Evolutionary conservation across 495 filamentous ascomycete genomes (phyloP).

Genomic region (Aspergillus cristatus): DNA sequence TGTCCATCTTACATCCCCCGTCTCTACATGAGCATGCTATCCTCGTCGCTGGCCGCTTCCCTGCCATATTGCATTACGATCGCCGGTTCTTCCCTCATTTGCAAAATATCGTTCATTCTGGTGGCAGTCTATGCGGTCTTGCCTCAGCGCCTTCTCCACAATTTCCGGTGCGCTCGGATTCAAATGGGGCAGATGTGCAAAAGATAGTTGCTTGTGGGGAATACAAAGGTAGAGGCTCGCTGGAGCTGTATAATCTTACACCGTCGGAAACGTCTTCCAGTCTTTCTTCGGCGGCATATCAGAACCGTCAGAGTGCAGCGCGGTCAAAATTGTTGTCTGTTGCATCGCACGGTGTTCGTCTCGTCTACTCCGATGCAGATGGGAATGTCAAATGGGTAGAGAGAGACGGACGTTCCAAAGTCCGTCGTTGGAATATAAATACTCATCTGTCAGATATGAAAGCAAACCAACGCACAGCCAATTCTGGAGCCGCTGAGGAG

Average conservation of each 20-base stretch:
- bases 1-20: constrained; percentile 71
- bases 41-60: constrained; percentile 73
- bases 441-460: constrained; percentile 16
- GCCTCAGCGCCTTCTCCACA: constrained; percentile 59
- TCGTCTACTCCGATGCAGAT: constrained; percentile 77
- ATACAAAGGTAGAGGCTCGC: constrained; percentile 84
- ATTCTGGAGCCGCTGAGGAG: constrained; percentile 7
- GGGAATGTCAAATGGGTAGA: constrained; percentile 90
- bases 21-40: constrained; percentile 41
- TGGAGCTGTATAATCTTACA: constrained; percentile 73
- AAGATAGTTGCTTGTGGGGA: constrained; percentile 82
- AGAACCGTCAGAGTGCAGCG: constrained; percentile 78
- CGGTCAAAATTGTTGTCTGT: constrained; percentile 76
- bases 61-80: constrained; percentile 83
- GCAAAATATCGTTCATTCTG: constrained; percentile 69
- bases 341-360: constrained; percentile 70
- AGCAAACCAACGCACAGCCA: neutral
- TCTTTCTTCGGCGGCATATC: constrained; percentile 29
- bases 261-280: constrained; percentile 28
- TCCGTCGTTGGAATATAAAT: constrained; percentile 66
- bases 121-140: constrained; percentile 71
- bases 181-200: constrained; percentile 41
- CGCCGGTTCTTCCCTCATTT: constrained; percentile 76
- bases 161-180: constrained; percentile 39
- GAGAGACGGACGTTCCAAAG: constrained; percentile 72